Evolutionary conservation across 306 rosid genomes (phyloP).

Genomic region (Begonia fuchsioides): DNA sequence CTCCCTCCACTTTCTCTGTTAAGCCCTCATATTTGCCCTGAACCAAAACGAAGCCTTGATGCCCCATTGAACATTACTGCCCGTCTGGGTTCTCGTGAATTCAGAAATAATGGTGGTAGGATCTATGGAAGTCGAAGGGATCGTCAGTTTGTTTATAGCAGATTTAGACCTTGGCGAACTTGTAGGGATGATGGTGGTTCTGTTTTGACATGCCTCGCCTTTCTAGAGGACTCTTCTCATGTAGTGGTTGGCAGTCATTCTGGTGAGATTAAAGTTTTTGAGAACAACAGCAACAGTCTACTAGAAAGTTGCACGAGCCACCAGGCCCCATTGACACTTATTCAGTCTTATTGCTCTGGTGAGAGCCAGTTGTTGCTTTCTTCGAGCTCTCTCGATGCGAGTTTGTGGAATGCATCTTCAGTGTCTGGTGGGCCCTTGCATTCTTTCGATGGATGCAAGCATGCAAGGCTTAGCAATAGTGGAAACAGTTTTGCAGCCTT

Average conservation of each 20-base stretch:
- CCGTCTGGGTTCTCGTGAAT: slow-evolving; percentile 85
- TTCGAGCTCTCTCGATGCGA: slow-evolving; percentile 74
- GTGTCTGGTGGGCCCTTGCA: slow-evolving; percentile 66
- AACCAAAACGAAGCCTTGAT: slow-evolving; percentile 83
- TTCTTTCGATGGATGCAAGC: slow-evolving; percentile 87
- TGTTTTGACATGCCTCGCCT: slow-evolving; percentile 74
- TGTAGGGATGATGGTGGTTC: slow-evolving; percentile 77
- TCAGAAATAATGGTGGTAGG: slow-evolving; percentile 51
- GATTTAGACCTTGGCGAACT: slow-evolving; percentile 96
- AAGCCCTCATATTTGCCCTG: slow-evolving; percentile 93
- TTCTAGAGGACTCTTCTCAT: slow-evolving; percentile 73
- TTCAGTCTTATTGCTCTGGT: slow-evolving; percentile 60
- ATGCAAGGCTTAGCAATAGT: slow-evolving; percentile 74
- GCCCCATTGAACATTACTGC: slow-evolving; percentile 89
- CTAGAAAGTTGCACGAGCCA: slow-evolving; percentile 79
- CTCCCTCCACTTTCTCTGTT: slow-evolving; percentile 93
- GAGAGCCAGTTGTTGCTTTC: slow-evolving; percentile 76
- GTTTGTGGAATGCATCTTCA: slow-evolving; percentile 72
- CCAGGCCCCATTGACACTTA: slow-evolving; percentile 67
- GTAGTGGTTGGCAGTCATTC: slow-evolving; percentile 83
- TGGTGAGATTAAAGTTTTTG: slow-evolving; percentile 83
- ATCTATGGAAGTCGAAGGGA: slow-evolving; percentile 92
- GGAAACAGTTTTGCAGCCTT: slow-evolving; percentile 76
- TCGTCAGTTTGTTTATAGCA: slow-evolving; percentile 88
- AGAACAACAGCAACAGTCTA: slow-evolving; percentile 50